phyloP scores from a whole-genome alignment of 495 filamentous ascomycete genomes.

The Aspergillus conjunctus region DNA sequence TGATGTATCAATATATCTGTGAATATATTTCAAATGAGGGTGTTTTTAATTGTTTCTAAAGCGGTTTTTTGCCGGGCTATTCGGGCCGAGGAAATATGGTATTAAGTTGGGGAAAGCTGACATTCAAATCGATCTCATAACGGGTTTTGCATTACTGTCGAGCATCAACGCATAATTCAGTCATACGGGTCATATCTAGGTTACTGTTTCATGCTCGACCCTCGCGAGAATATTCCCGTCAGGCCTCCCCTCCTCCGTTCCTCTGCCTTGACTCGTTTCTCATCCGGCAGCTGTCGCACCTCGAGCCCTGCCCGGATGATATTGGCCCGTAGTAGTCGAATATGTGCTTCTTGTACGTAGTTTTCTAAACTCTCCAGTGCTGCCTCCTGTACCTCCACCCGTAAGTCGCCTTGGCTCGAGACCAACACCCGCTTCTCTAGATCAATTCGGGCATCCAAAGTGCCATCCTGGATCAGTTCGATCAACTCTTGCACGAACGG shows the following conservation, averaged over 20 bases:
- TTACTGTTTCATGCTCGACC: slow-evolving; percentile 22
- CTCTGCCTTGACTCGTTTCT: slow-evolving; percentile 16
- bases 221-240: slow-evolving; percentile 18
- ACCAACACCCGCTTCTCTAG: slow-evolving; percentile 77
- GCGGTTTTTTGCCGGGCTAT: no score
- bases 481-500: slow-evolving; percentile 76
- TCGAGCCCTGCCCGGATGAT: slow-evolving; percentile 75
- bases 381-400: slow-evolving; percentile 65
- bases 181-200: neutral
- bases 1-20: no score
- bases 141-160: neutral
- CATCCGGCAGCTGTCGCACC: slow-evolving; percentile 47
- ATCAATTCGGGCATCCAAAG: slow-evolving; percentile 81
- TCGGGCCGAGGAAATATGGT: no score
- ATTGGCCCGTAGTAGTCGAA: slow-evolving; percentile 74
- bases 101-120: no score
- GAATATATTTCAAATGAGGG: no score
- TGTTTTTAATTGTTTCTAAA: no score
- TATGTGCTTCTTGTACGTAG: slow-evolving; percentile 72
- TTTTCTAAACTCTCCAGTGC: slow-evolving; percentile 66
- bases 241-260: slow-evolving; percentile 14
- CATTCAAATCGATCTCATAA: no score
- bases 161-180: slow-evolving; percentile 1
- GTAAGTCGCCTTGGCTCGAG: slow-evolving; percentile 63
- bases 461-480: slow-evolving; percentile 69